phyloP scores from a whole-genome alignment of 2,329 filamentous ascomycete species.

The Microsporum ferrugineum region DNA sequence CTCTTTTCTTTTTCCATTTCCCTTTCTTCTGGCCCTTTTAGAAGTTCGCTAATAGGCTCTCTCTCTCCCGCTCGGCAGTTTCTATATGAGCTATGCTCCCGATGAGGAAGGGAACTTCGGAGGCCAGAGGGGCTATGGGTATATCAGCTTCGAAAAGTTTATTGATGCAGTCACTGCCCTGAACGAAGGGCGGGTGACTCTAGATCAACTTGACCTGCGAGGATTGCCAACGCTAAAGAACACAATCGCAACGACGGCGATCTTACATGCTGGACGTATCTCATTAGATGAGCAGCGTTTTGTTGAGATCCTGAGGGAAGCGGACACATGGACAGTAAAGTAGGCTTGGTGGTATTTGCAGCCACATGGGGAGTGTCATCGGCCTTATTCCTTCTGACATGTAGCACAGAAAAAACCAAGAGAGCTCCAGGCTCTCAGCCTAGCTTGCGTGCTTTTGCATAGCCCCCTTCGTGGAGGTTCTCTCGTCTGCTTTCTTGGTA shows the following conservation, averaged over 20 bases:
- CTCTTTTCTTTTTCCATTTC: neutral
- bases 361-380: neutral
- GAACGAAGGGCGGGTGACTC: constrained; percentile 59
- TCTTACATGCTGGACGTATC: constrained; percentile 72
- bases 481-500: neutral
- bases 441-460: neutral
- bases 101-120: constrained; percentile 92
- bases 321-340: constrained; percentile 51
- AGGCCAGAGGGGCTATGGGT: constrained; percentile 84
- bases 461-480: neutral
- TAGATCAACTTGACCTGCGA: constrained; percentile 67
- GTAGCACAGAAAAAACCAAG: neutral
- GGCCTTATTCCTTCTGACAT: neutral
- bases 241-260: constrained; percentile 83
- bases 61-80: constrained; percentile 32
- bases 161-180: constrained; percentile 72
- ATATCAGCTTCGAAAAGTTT: constrained; percentile 92
- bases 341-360: constrained; percentile 2
- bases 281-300: constrained; percentile 72
- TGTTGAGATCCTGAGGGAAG: constrained; percentile 52
- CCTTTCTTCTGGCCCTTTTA: neutral
- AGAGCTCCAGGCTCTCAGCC: neutral
- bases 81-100: constrained; percentile 89
- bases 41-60: neutral
- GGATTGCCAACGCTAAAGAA: constrained; percentile 77